Base-by-base conservation (phyloP, 1,139 yeast genomes). In the Debaryomycetaceae sp. region DNA sequence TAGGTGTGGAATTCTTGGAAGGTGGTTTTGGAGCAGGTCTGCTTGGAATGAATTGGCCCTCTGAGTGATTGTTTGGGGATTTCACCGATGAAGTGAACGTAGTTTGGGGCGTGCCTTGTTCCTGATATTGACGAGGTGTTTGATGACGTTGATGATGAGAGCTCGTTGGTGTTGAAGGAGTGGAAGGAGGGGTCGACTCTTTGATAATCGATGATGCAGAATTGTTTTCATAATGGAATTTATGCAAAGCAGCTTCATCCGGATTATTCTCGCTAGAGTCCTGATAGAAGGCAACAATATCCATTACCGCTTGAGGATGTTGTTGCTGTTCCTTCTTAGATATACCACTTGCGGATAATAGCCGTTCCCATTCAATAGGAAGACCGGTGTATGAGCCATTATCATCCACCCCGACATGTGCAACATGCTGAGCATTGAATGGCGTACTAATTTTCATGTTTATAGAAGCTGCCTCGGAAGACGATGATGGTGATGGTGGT, bases 271-370 rank as follows among this genome's bases (percentile, higher is more conserved):
- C 83, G 39, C 81, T 75, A 7, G 75, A 73, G 49, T 84, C 88
- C 56, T 87, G 90, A 62, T 87, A 88, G 59, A 88, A 89, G 37
- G 91, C 88, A 48, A 91, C 95, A 52, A 91, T 90, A 59, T 90
- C 96, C 78, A 87, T 83, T 6, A 90, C 96, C 0, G 96, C 97
- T 64, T 89, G 95, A 3, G 97, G 97, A 60, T 93, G 90, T 55
- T 85, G 87, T 55, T 86, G 84, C 59, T 90, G 97, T 55, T 93
- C 98, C 39, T 78, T 79, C 54, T 80, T 81, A 5, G 95, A 79
- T 42, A 93, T 88, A 38, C 98, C 98, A 60, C 90, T 84, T 14
- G 91, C 95, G 17, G 84, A 79, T 49, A 93, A 73, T 41, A 90
- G 71, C 48, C 80, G 76, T 55, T 88, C 93, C 99, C 99, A 93